Base-by-base conservation (phyloP, 176 grass and related monocot genomes). In the Alopecurus myosuroides region DNA sequence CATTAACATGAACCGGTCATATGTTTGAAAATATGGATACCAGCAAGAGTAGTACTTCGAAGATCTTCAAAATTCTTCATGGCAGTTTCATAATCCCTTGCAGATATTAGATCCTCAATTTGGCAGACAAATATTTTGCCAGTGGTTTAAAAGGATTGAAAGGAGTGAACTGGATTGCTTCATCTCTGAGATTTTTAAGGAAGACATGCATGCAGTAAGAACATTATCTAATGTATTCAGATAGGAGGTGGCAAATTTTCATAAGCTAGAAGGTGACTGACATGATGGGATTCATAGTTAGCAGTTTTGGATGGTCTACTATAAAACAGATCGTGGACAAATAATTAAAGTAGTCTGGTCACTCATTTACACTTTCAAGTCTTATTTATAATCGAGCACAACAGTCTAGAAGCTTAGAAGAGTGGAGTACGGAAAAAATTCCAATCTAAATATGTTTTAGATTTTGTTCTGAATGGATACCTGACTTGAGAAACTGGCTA, bases 21-120 rank as follows among this genome's bases (percentile, higher is more conserved):
- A 98, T 83, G 95, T 98, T 87, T 98, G 95, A 77, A 98, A 98
- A 93, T 98, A 98, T 98, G 95, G 62, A 98, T 86, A 68, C 95
- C 95, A 85, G 88, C 77, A 83, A 98, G 91, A 88, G 93, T 86
- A 89, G 95, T 77, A 74, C 75, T 87, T 84, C 91, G 88, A 45
- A 98, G 87, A 68, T 83, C 88, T 89, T 98, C 93, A 52, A 89
- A 91, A 49, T 91, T 57, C 63, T 82, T 82, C 82, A 93, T 82
- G 82, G 95, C 95, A 72, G 85, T 83, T 83, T 89, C 79, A 76
- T 93, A 98, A 51, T 98, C 89, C 76, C 77, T 85, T 85, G 71
- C 79, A 79, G 86, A 86, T 73, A 98, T 93, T 65, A 94, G 85
- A 91, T 93, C 85, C 86, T 98, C 95, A 79, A 98, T 95, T 86